Evolutionary conservation across 2,329 filamentous ascomycete species (phyloP).

Genomic region (Nectriaceae sp.): DNA sequence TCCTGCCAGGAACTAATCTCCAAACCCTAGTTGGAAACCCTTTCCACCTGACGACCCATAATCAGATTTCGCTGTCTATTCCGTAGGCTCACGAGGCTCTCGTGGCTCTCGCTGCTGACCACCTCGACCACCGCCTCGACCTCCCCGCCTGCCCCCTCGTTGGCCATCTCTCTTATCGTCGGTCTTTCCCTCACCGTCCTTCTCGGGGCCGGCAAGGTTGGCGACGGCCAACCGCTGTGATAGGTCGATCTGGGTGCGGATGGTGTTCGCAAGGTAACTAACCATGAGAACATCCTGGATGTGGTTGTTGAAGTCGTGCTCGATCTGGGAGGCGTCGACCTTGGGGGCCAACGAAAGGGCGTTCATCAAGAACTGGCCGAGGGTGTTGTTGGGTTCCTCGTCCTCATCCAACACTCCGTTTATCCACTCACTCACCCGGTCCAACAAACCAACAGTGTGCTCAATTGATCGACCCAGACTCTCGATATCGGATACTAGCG

Average conservation of each 20-base stretch:
- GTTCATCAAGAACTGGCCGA: constrained; percentile 95
- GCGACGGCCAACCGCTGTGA: constrained; percentile 92
- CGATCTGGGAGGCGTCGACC: constrained; percentile 86
- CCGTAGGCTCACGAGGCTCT: constrained; percentile 40
- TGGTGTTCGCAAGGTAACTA: constrained; percentile 97
- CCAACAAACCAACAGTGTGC: constrained; percentile 85
- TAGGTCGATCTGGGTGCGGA: constrained; percentile 97
- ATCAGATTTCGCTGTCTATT: constrained; percentile 20
- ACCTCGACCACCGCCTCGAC: constrained; percentile 53
- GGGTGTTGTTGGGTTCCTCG: constrained; percentile 81
- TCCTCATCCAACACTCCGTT: constrained; percentile 94
- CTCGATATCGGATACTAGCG: constrained; percentile 86
- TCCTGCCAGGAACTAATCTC: constrained; percentile 25
- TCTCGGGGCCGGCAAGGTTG: constrained; percentile 55
- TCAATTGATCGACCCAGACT: constrained; percentile 82
- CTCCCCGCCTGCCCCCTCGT: constrained; percentile 52
- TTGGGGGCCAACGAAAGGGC: constrained; percentile 91
- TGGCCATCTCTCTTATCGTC: constrained; percentile 49
- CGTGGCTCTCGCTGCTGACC: constrained; percentile 54
- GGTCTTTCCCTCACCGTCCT: constrained; percentile 50
- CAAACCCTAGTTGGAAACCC: constrained; percentile 12
- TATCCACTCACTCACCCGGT: constrained; percentile 89
- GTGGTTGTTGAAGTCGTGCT: constrained; percentile 99
- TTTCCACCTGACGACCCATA: constrained; percentile 14
- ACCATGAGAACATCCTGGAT: constrained; percentile 98